Evolutionary conservation across 495 filamentous ascomycete genomes (phyloP).

Genomic region (Umbilicaria muhlenbergii): DNA sequence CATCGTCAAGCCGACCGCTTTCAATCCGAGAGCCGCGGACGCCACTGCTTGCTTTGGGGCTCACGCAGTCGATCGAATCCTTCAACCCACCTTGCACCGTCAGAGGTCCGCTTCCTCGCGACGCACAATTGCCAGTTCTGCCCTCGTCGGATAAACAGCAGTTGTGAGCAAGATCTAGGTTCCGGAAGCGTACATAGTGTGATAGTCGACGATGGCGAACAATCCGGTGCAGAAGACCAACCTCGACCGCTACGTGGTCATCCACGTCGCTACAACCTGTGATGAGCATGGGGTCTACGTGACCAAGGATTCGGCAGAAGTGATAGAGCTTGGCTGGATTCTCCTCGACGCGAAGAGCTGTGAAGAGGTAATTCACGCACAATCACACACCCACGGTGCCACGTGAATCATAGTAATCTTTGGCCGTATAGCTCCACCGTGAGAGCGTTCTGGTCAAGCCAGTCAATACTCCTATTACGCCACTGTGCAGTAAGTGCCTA

Average conservation of each 20-base stretch:
- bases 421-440: slow-evolving; percentile 54
- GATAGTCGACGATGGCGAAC: slow-evolving; percentile 16
- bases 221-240: slow-evolving; percentile 28
- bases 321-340: slow-evolving; percentile 98
- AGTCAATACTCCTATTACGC: slow-evolving; percentile 95
- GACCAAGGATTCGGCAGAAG: slow-evolving; percentile 96
- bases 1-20: no score
- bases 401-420: neutral
- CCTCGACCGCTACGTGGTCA: slow-evolving; percentile 90
- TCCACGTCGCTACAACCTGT: slow-evolving; percentile 96
- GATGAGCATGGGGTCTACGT: slow-evolving; percentile 99
- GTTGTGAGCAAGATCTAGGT: no score
- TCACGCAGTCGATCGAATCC: no score
- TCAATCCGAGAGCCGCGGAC: no score
- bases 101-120: no score
- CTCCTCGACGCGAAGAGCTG: slow-evolving; percentile 77
- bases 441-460: slow-evolving; percentile 96
- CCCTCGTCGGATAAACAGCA: no score
- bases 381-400: no score
- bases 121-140: no score
- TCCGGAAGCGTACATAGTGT: no score
- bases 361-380: slow-evolving; percentile 54
- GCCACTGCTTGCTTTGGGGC: no score
- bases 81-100: no score
- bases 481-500: slow-evolving; percentile 80